Evolutionary conservation across 345 rosid species (phyloP).

Genomic region (Aurinia saxatilis): DNA sequence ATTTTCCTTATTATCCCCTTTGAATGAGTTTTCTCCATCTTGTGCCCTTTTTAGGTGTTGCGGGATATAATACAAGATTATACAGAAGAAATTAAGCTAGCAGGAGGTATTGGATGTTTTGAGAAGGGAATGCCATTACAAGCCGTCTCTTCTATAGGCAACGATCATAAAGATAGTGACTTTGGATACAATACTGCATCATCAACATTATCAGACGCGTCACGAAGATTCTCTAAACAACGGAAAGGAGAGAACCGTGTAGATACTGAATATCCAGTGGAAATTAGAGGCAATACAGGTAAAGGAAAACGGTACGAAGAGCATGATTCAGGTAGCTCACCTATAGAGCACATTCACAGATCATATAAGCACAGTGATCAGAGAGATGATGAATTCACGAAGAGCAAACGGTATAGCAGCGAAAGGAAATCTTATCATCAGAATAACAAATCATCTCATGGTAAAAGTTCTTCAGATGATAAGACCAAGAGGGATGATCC

Average conservation of each 20-base stretch:
- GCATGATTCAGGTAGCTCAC: conserved; percentile 29
- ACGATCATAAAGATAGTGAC: conserved; percentile 25
- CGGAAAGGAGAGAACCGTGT: conserved; percentile 20
- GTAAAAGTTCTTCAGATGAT: conserved; percentile 23
- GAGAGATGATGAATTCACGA: conserved; percentile 33
- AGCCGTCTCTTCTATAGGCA: conserved; percentile 20
- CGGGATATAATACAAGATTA: conserved; percentile 80
- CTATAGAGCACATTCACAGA: conserved; percentile 24
- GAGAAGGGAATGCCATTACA: conserved; percentile 37
- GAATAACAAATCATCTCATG: conserved; percentile 27
- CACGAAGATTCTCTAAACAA: conserved; percentile 25
- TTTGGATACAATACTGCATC: conserved; percentile 25
- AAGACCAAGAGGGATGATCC: conserved; percentile 18
- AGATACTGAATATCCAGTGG: conserved; percentile 26
- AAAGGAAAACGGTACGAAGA: conserved; percentile 30
- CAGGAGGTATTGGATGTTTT: conserved; percentile 88
- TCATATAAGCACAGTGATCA: conserved; percentile 31
- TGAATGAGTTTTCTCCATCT: conserved; percentile 3
- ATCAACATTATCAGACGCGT: conserved; percentile 28
- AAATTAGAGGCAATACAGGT: conserved; percentile 6
- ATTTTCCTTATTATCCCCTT: background rate
- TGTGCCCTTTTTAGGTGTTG: conserved; percentile 43
- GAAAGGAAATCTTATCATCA: conserved; percentile 32
- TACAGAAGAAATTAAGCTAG: conserved; percentile 72
- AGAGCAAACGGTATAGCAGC: conserved; percentile 22